These are phyloP conservation scores for Diddensiella caesifluorescens DNA, from an alignment of 805 yeast species.

Conservation along the genomic window DNA sequence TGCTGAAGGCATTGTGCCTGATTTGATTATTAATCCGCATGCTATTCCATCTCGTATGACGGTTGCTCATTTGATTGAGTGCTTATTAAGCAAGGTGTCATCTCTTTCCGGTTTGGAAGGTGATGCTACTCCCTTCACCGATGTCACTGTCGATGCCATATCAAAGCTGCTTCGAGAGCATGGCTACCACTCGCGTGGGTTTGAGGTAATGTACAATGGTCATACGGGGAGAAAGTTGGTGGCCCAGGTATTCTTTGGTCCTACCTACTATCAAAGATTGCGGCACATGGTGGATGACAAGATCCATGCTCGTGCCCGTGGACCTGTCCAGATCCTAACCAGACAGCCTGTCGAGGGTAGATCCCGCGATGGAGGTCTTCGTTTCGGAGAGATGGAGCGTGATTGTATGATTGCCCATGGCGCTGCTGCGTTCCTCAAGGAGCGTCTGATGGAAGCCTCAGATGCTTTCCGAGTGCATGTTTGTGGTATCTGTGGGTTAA, in stretches of 20 bases:
- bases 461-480: conserved; percentile 98
- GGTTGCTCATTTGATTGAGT: conserved; percentile 98
- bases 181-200: conserved; percentile 97
- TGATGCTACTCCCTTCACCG: conserved; percentile 99
- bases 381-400: conserved; percentile 99
- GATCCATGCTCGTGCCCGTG: conserved; percentile 98
- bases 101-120: conserved; percentile 95
- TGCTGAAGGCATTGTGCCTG: conserved; percentile 94
- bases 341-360: conserved; percentile 99
- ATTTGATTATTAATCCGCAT: conserved; percentile 95
- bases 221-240: conserved; percentile 96
- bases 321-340: conserved; percentile 95
- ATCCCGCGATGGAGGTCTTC: conserved; percentile 97
- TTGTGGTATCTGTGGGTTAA: conserved; percentile 97
- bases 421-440: conserved; percentile 96
- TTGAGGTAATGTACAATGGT: conserved; percentile 97
- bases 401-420: conserved; percentile 99
- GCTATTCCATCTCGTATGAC: conserved; percentile 99
- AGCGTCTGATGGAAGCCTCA: conserved; percentile 97
- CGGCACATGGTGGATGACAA: conserved; percentile 99
- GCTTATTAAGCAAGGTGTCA: conserved; percentile 92
- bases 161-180: conserved; percentile 88
- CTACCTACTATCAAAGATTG: conserved; percentile 96
- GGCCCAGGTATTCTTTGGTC: conserved; percentile 99
- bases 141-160: conserved; percentile 95